phyloP scores from a whole-genome alignment of 2,329 filamentous ascomycete species.

The Colletotrichum truncatum region DNA sequence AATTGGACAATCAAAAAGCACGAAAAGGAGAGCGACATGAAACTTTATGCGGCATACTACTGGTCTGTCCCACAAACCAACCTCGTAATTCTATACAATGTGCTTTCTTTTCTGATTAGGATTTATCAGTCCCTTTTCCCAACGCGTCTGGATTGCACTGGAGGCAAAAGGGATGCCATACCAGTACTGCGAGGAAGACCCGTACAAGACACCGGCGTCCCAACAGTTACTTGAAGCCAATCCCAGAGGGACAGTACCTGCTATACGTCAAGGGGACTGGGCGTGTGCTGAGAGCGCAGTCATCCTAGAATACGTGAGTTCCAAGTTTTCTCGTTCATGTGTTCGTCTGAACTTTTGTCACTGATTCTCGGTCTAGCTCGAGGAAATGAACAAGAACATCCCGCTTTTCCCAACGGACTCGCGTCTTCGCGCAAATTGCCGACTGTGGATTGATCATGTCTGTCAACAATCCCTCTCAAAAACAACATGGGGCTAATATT shows the following conservation, averaged over 20 bases:
- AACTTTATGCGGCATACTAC: constrained; percentile 84
- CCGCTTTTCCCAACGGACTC: constrained; percentile 72
- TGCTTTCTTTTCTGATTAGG: constrained; percentile 65
- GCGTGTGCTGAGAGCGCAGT: constrained; percentile 84
- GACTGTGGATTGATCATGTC: constrained; percentile 84
- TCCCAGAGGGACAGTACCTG: constrained; percentile 79
- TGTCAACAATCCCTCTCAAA: neutral
- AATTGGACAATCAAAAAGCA: constrained; percentile 75
- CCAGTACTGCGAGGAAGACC: constrained; percentile 87
- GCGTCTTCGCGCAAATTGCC: constrained; percentile 75
- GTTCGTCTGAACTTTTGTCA: neutral
- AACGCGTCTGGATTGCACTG: constrained; percentile 89
- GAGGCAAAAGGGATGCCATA: constrained; percentile 82
- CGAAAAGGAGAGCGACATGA: constrained; percentile 74
- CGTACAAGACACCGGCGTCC: constrained; percentile 73
- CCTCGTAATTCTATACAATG: too few relatives aligned
- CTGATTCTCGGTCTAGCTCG: constrained; percentile 60
- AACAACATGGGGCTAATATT: neutral
- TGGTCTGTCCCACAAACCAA: constrained; percentile 64
- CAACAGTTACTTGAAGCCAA: constrained; percentile 75
- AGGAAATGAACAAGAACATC: constrained; percentile 72
- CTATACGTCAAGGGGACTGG: constrained; percentile 82
- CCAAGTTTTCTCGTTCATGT: too few relatives aligned
- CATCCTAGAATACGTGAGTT: constrained; percentile 81
- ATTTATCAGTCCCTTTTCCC: constrained; percentile 76